Conservation (phyloP, 2,329 filamentous ascomycete genomes). For the Stagonosporopsis cucurbitacearum region DNA sequence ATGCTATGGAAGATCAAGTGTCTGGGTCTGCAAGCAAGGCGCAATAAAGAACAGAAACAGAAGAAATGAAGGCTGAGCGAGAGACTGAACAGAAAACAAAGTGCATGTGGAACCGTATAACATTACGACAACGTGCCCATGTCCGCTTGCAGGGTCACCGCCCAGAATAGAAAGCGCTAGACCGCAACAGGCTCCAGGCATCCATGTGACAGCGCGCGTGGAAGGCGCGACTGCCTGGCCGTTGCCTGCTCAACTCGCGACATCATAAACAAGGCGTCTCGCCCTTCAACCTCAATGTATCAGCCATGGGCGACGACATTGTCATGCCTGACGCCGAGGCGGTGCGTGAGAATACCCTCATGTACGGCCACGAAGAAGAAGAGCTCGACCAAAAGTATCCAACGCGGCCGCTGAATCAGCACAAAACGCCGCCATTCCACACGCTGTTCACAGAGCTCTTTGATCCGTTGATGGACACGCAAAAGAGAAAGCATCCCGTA, state of each 20-base stretch:
- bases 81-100: slow-evolving; percentile 6
- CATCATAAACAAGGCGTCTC: slow-evolving; percentile 8
- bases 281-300: slow-evolving; percentile 18
- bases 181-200: not conserved
- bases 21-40: not conserved
- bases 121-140: slow-evolving; percentile 12
- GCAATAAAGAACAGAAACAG: not conserved
- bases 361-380: slow-evolving; percentile 55
- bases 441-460: slow-evolving; percentile 80
- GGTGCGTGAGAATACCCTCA: slow-evolving; percentile 55
- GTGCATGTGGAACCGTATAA: slow-evolving; percentile 13
- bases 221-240: slow-evolving; percentile 16
- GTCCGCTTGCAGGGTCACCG: not conserved
- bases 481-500: slow-evolving; percentile 69
- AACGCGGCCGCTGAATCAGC: slow-evolving; percentile 80
- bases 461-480: slow-evolving; percentile 79
- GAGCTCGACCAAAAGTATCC: slow-evolving; percentile 67
- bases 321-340: slow-evolving; percentile 53
- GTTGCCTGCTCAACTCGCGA: slow-evolving; percentile 17
- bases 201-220: slow-evolving; percentile 26
- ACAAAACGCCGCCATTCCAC: slow-evolving; percentile 80
- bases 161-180: slow-evolving; percentile 17
- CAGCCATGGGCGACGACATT: slow-evolving; percentile 39
- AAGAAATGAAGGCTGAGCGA: slow-evolving; percentile 5
- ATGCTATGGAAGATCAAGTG: not conserved